Percentiles rank a stretch among this genome's conserved stretches.
phyloP scores from a whole-genome alignment of 202 grass and related monocot species.

The Eragrostis tef region DNA sequence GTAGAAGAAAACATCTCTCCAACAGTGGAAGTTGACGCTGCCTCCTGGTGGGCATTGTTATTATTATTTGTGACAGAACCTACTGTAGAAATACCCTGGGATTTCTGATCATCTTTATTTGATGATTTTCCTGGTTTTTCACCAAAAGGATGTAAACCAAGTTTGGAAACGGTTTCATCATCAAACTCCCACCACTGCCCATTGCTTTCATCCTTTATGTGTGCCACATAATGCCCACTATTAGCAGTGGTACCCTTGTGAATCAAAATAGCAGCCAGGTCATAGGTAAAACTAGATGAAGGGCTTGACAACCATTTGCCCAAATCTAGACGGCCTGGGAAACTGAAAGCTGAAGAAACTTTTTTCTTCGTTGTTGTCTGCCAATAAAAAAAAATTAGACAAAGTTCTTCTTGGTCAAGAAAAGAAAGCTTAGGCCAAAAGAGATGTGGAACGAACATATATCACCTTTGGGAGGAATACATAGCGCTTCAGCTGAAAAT shows the following conservation, averaged over 20 bases:
- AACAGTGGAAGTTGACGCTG: slow-evolving; percentile 35
- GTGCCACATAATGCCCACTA: slow-evolving; percentile 96
- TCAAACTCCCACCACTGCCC: slow-evolving; percentile 99
- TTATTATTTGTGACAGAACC: slow-evolving; percentile 56
- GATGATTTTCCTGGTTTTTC: slow-evolving; percentile 62
- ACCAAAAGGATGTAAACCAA: slow-evolving; percentile 89
- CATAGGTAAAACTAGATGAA: slow-evolving; percentile 70
- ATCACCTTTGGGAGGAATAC: slow-evolving; percentile 92
- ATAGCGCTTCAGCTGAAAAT: slow-evolving; percentile 96
- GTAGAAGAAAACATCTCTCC: slow-evolving; percentile 84
- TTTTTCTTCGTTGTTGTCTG: slow-evolving; percentile 99
- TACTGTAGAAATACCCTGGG: slow-evolving; percentile 36
- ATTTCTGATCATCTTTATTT: slow-evolving; percentile 58
- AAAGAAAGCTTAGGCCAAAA: slow-evolving; percentile 21
- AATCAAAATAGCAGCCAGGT: slow-evolving; percentile 88
- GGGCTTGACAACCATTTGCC: slow-evolving; percentile 65
- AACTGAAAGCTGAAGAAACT: slow-evolving; percentile 93
- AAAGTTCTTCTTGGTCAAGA: slow-evolving; percentile 43
- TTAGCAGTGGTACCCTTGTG: slow-evolving; percentile 95
- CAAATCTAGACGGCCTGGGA: slow-evolving; percentile 75
- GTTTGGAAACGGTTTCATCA: slow-evolving; percentile 92
- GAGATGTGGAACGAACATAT: slow-evolving; percentile 27
- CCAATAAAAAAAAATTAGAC: slow-evolving; percentile 38
- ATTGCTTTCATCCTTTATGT: slow-evolving; percentile 92
- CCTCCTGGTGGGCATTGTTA: slow-evolving; percentile 37